Evolutionary conservation across 352 stramenopile species (phyloP).

Genomic region (Phytophthora chlamydospora): DNA sequence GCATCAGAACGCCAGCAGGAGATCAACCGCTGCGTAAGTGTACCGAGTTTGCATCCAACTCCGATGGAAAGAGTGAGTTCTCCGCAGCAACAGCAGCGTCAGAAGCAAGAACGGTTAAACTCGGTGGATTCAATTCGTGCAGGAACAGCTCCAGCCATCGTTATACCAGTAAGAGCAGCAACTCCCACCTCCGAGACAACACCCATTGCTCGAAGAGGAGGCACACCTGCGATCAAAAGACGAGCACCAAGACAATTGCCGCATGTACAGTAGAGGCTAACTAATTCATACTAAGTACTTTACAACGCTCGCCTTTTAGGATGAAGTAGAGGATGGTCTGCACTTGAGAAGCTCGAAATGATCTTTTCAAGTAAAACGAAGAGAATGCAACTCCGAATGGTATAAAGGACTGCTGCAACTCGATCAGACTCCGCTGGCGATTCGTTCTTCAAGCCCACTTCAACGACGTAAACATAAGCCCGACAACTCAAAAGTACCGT

Average conservation of each 20-base stretch:
- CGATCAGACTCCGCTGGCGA: too few relatives aligned
- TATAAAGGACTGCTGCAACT: too few relatives aligned
- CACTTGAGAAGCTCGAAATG: too few relatives aligned
- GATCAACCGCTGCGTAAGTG: slow-evolving; percentile 57
- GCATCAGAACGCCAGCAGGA: slow-evolving; percentile 37
- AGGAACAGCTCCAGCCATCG: slow-evolving; percentile 16
- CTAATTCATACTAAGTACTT: too few relatives aligned
- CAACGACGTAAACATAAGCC: too few relatives aligned
- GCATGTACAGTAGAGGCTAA: slow-evolving; percentile 25
- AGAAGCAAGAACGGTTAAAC: slow-evolving; percentile 10
- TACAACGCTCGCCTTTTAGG: too few relatives aligned
- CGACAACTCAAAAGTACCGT: too few relatives aligned
- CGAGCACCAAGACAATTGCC: slow-evolving; percentile 27
- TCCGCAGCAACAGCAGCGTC: slow-evolving; percentile 24
- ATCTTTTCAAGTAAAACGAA: too few relatives aligned
- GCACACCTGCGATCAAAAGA: slow-evolving; percentile 31
- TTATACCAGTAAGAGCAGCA: neutral
- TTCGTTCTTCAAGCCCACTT: too few relatives aligned
- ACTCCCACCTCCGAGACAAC: slow-evolving; percentile 4
- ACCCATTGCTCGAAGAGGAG: slow-evolving; percentile 7
- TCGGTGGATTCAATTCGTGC: slow-evolving; percentile 1
- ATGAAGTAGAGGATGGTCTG: too few relatives aligned
- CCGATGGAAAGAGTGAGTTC: slow-evolving; percentile 59
- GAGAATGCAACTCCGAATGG: too few relatives aligned
- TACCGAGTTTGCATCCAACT: slow-evolving; percentile 59